Evolutionary conservation across 805 yeast species (phyloP).

Genomic region (Lachancea meyersii): DNA sequence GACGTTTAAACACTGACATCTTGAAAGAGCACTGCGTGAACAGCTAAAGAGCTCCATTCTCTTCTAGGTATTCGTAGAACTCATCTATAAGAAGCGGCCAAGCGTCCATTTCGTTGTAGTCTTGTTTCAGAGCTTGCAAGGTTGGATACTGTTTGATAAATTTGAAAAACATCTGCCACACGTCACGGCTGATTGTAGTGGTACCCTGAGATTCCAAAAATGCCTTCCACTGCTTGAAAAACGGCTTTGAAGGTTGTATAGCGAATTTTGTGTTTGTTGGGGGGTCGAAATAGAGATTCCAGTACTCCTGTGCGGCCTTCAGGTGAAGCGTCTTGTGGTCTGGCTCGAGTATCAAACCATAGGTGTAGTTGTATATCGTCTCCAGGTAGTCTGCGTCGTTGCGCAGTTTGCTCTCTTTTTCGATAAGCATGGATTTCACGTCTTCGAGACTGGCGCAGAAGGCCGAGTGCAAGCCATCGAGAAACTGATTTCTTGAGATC

Average conservation of each 20-base stretch:
- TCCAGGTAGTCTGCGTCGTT: constrained; percentile 42
- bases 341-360: constrained; percentile 55
- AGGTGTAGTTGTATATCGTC: constrained; percentile 64
- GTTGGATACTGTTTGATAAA: constrained; percentile 48
- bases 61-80: constrained; percentile 54
- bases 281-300: constrained; percentile 58
- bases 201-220: constrained; percentile 36
- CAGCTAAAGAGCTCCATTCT: background rate
- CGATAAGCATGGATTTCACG: constrained; percentile 42
- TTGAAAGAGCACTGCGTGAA: background rate
- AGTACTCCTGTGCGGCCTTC: constrained; percentile 66
- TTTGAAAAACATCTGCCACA: constrained; percentile 78
- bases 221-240: constrained; percentile 50
- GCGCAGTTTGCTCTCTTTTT: constrained; percentile 32
- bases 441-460: constrained; percentile 32
- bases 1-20: background rate
- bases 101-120: constrained; percentile 74
- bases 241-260: constrained; percentile 21
- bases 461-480: constrained; percentile 21
- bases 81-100: constrained; percentile 92
- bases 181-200: constrained; percentile 55
- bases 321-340: constrained; percentile 49
- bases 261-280: constrained; percentile 12
- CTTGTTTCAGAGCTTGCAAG: constrained; percentile 45
- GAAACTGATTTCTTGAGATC: constrained; percentile 21